Percentiles rank a stretch among this genome's conserved stretches.
Conservation (phyloP, 78 protist genomes). For the Tieghemostelium lacteum region DNA sequence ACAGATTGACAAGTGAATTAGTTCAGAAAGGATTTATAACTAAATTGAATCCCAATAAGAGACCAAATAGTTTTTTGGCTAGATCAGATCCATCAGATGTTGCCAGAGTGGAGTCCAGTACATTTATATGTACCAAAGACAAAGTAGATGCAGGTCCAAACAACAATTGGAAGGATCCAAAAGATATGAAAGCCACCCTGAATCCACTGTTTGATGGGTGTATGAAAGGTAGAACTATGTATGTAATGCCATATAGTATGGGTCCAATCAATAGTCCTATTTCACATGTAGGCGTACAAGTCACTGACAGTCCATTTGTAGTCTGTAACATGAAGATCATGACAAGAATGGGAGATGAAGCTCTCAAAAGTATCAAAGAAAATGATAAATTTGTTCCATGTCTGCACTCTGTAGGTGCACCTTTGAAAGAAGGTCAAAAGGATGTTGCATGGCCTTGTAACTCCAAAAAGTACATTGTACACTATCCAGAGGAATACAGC, state of each 20-base stretch:
- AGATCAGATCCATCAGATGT: constrained; percentile 90
- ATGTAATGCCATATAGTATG: constrained; percentile 92
- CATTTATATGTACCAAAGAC: constrained; percentile 84
- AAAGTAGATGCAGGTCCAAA: constrained; percentile 91
- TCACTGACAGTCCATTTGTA: constrained; percentile 92
- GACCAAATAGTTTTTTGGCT: constrained; percentile 89
- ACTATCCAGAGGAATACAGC: constrained; percentile 85
- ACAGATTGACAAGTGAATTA: constrained; percentile 42
- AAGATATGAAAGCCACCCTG: constrained; percentile 80
- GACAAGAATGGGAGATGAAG: constrained; percentile 88
- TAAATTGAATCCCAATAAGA: constrained; percentile 46
- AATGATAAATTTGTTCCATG: constrained; percentile 85
- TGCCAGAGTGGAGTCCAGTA: constrained; percentile 88
- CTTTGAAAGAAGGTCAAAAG: constrained; percentile 79
- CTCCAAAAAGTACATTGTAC: constrained; percentile 82
- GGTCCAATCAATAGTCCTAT: constrained; percentile 87
- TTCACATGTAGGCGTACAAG: constrained; percentile 85
- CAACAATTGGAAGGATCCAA: constrained; percentile 89
- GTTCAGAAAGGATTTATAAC: constrained; percentile 67
- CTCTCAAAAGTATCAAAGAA: constrained; percentile 6
- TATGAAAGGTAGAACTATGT: constrained; percentile 94
- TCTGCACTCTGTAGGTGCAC: constrained; percentile 91
- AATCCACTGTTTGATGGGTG: constrained; percentile 62
- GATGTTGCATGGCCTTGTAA: constrained; percentile 94
- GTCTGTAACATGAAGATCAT: constrained; percentile 91